These are phyloP conservation scores for Barnettozyma siamensis DNA, from an alignment of 805 yeast species.

Conservation along the genomic window DNA sequence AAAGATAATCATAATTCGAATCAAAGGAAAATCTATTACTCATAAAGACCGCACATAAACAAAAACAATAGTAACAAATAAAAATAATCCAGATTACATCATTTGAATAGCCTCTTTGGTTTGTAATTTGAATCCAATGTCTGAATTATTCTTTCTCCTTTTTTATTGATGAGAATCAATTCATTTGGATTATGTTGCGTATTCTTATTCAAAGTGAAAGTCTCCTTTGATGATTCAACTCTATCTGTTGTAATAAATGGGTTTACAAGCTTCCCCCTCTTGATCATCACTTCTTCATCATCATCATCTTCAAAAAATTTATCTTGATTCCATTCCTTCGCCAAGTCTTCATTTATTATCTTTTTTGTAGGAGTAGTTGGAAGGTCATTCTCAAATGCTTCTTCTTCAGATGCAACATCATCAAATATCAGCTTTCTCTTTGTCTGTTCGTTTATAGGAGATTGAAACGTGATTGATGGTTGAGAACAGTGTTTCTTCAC, in stretches of 20 bases:
- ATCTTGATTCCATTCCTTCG: conserved; percentile 29
- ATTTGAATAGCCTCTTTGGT: conserved; percentile 26
- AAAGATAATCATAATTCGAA: too few species aligned
- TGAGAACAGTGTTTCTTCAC: conserved; percentile 6
- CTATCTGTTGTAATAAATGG: conserved; percentile 18
- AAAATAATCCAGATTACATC: too few species aligned
- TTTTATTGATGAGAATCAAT: conserved; percentile 29
- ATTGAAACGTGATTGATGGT: background rate
- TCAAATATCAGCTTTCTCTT: conserved; percentile 20
- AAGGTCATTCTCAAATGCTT: conserved; percentile 5
- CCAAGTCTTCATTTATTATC: conserved; percentile 28
- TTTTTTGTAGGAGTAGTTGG: conserved; percentile 30
- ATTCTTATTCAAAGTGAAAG: background rate
- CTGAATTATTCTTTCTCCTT: conserved; percentile 28
- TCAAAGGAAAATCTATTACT: too few species aligned
- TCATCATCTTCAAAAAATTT: conserved; percentile 11
- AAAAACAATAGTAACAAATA: too few species aligned
- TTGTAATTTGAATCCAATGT: conserved; percentile 16
- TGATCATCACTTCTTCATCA: conserved; percentile 18
- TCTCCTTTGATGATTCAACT: background rate
- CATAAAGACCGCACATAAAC: too few species aligned
- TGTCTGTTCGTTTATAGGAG: conserved; percentile 14
- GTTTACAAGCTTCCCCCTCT: conserved; percentile 12
- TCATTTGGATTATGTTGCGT: conserved; percentile 16
- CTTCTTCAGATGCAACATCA: conserved; percentile 12